Evolutionary conservation across 2,329 filamentous ascomycete species (phyloP), one percentile per base, ranked within the genome.

Genomic region (Clonostachys solani): DNA sequence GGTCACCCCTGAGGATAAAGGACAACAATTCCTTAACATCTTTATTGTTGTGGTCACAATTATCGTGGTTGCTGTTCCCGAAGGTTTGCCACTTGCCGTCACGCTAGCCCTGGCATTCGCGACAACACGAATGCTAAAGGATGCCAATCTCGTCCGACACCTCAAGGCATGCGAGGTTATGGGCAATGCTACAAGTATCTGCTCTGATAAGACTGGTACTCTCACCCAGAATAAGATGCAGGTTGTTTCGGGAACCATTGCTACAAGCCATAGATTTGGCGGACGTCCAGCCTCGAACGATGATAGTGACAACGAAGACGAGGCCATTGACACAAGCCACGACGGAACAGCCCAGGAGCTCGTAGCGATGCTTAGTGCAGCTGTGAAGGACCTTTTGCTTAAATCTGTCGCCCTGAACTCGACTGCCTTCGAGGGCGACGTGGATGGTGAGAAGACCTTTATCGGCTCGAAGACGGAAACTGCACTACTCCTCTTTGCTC

Each of bases 381-480:
- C 70, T 2, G 71, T 76, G 41, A 78, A 74, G 60, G 72, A 78
- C 4, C 54, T 85, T 33, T 64, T 85, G 12, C 60, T 79, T 45
- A 74, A 83, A 57, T 85, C 82, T 3, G 81, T 84, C 52, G 69
- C 77, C 13, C 67, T 84, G 51, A 86, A 86, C 63, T 89, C 86
- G 1, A 91, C 87, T 1, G 87, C 87, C 1, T 90, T 90, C 50
- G 86, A 90, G 60, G 84, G 85, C 41, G 83, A 88, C 17, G 78
- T 82, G n/a, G 79, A 87, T 34, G 84, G 86, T 13, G 66, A 75
- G 45, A 73, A 74, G 53, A 80, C 79, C 2, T 90, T 87, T 50
- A 84, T 90, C 54, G 87, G 87, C 42, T 89, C 85, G 57, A 90
- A 90, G 72, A 90, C 87, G 0, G 87, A 90, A 61, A 86, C 86